These are phyloP conservation scores for Glonium stellatum DNA, from an alignment of 495 filamentous ascomycete genomes.

Conservation along the genomic window DNA sequence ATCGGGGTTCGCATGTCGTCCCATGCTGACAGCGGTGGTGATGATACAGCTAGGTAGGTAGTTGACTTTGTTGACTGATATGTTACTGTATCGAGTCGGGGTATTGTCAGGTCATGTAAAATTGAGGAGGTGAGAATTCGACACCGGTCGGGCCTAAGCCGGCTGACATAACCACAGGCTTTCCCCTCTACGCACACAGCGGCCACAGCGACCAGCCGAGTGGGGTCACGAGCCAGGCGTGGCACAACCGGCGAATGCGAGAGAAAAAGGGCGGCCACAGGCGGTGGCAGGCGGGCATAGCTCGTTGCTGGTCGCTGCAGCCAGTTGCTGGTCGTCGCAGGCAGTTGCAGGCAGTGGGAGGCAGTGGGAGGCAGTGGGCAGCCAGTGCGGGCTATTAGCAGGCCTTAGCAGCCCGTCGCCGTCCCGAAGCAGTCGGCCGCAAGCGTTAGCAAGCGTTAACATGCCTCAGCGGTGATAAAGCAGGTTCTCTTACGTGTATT, in stretches of 20 bases:
- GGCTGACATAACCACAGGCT: background rate
- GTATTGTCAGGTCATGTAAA: conserved; percentile 17
- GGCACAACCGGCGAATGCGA: no score
- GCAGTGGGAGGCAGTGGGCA: background rate
- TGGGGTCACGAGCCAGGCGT: background rate
- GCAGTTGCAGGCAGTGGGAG: background rate
- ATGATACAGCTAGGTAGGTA: no score
- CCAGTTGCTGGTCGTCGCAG: background rate
- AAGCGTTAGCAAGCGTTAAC: background rate
- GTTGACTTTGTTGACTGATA: conserved; percentile 12
- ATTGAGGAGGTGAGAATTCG: background rate
- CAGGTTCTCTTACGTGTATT: background rate
- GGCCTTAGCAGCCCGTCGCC: no score
- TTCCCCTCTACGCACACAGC: background rate
- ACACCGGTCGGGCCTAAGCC: background rate
- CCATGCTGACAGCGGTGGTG: conserved; percentile 4
- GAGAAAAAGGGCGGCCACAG: no score
- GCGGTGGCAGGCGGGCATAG: background rate
- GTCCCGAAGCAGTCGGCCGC: no score
- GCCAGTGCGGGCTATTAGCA: background rate
- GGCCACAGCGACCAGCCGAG: background rate
- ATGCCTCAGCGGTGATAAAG: background rate
- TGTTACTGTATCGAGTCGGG: conserved; percentile 19
- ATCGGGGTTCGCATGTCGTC: conserved; percentile 31
- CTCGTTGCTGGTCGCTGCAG: background rate